These are phyloP conservation scores for Euphorbia celastroides DNA, from an alignment of 441 rosid species.

Conservation along the genomic window DNA sequence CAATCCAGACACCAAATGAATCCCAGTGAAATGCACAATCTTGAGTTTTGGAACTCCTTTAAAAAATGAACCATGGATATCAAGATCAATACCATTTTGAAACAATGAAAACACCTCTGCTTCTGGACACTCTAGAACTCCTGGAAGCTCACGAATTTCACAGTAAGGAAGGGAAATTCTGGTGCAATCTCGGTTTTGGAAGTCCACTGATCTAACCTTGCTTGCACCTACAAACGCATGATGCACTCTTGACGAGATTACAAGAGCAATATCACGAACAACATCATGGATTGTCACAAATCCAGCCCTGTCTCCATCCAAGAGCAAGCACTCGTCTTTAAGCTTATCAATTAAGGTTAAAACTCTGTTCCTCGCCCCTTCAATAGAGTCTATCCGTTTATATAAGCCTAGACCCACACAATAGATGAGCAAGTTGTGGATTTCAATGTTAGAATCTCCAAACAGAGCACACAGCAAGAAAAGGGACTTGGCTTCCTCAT, in stretches of 20 bases:
- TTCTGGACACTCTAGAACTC: background rate
- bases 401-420: background rate
- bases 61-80: background rate
- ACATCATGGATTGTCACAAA: background rate
- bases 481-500: background rate
- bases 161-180: background rate
- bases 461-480: background rate
- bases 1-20: background rate
- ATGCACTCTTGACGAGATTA: background rate
- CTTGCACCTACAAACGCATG: background rate
- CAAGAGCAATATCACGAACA: background rate
- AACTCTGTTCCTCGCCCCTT: background rate
- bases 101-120: background rate
- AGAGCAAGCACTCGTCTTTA: background rate
- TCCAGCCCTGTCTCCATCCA: background rate
- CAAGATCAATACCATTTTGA: background rate
- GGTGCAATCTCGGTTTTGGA: background rate
- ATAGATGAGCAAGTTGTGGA: background rate
- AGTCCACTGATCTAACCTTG: background rate
- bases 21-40: background rate
- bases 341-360: background rate
- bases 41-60: background rate
- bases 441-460: background rate
- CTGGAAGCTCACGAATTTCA: background rate
- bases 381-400: background rate